Base-by-base conservation (phyloP, 345 rosid species). In the Acer yangbiense region DNA sequence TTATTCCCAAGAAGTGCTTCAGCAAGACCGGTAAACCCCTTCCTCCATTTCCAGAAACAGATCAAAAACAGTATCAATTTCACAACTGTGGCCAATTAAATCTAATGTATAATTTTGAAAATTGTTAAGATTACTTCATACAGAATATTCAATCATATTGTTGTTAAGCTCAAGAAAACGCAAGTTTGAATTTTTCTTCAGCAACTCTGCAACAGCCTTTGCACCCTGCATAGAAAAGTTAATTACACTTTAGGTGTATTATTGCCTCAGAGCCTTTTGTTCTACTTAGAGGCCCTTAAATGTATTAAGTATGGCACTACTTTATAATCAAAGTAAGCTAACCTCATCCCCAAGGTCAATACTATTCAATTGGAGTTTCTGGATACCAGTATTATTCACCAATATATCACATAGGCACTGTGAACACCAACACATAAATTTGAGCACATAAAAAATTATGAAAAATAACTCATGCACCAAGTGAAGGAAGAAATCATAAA, bases 131-230 rank as follows among this genome's bases (percentile, higher is more conserved):
- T 46, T 80, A 72, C 58, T 76, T 62, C 96, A 76, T 88, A 95
- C 99, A 87, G 98, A 91, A 86, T 93, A 95, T 77, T 95, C 99
- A n/a, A 95, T 91, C 96, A 90, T 86, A 79, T 95, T 95, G 87
- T 95, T 93, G 82, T 95, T 93, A 35, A 95, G 91, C 85, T 95
- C 98, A 78, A 95, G 82, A 81, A 86, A 89, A 67, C 92, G 94
- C 87, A 95, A 80, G 75, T 78, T 88, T 71, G 96, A 75, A 83
- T 91, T 92, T 81, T 88, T 92, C 89, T 93, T 91, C 88, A 95
- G 79, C 84, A 93, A 81, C 79, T 92, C 97, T n/a, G 97, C 96
- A 79, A 95, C 72, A 69, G 90, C 97, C 87, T 87, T 90, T 9
- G 98, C 97, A 86, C 99, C 99, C 98, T 95, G 93, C 86, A 74